A percentile compares a stretch with the other conserved stretches of the same genome.
Conservation (phyloP, 805 yeast genomes). For the Monosporozyma solicola region DNA sequence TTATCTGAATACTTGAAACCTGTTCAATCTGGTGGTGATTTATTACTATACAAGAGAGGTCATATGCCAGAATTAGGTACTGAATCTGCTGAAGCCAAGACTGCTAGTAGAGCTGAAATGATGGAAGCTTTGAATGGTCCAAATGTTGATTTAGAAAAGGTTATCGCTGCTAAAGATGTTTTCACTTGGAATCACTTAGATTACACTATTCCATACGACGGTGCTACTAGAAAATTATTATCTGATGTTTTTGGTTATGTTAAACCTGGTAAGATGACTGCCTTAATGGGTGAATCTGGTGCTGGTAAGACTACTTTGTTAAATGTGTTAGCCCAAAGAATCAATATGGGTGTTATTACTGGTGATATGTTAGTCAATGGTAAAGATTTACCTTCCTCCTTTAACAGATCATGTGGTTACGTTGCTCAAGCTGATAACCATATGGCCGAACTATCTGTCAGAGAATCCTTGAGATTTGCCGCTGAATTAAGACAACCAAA, state of each 20-base stretch:
- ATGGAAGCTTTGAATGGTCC: slow-evolving; percentile 30
- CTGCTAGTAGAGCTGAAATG: slow-evolving; percentile 34
- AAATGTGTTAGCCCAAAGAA: slow-evolving; percentile 64
- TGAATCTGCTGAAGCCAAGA: slow-evolving; percentile 30
- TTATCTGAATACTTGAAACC: slow-evolving; percentile 33
- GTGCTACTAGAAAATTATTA: slow-evolving; percentile 48
- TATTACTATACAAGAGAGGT: slow-evolving; percentile 39
- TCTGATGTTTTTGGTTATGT: slow-evolving; percentile 60
- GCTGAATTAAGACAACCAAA: slow-evolving; percentile 65
- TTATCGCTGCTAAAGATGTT: slow-evolving; percentile 38
- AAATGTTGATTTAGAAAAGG: slow-evolving; percentile 25
- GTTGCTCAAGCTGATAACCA: slow-evolving; percentile 79
- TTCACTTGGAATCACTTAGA: slow-evolving; percentile 68
- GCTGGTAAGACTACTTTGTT: slow-evolving; percentile 78
- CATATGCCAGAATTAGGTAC: slow-evolving; percentile 29
- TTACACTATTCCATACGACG: slow-evolving; percentile 55
- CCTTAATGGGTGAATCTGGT: slow-evolving; percentile 81
- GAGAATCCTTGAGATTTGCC: slow-evolving; percentile 65
- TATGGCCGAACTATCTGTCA: slow-evolving; percentile 56
- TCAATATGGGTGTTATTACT: slow-evolving; percentile 59
- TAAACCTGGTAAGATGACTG: slow-evolving; percentile 73
- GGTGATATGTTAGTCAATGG: slow-evolving; percentile 71
- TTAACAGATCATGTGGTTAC: slow-evolving; percentile 71
- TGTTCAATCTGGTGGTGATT: slow-evolving; percentile 33
- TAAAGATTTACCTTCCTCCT: slow-evolving; percentile 46